Base-by-base conservation (phyloP, 352 stramenopile genomes). In the Phytophthora constricta region DNA sequence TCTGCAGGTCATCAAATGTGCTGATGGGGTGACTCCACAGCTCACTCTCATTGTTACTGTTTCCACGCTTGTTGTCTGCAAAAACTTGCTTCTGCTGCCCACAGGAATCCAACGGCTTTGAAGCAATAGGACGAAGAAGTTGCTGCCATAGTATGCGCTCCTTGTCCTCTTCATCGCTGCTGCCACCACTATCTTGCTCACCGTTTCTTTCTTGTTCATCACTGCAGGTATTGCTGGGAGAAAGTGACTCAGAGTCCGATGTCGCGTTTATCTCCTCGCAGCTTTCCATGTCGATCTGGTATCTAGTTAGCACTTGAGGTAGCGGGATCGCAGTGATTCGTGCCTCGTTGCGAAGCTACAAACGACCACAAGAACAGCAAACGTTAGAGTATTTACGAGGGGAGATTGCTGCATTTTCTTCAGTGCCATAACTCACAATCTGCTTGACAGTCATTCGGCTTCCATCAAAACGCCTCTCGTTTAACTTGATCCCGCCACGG, bases 401-500 rank as follows among this genome's bases (percentile, higher is more conserved):
- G 2, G 13, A 26, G 42, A 25, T 26, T 14, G 34, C 3, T 19
- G 4, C 16, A 2, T 19, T 47, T n/a, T 3, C 43, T 19, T 14
- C 8, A 51, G 11, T 20, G 17, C 4, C 1, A 22, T 34, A 10
- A n/a, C 46, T 33, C 68, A 83, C 77, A 58, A 89, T 73, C 70
- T 92, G 72, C 60, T 77, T 85, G 33, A 84, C 67, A 1, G 84
- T 92, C 81, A 90, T 87, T 33, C 81, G 77, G 50, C 77, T 90
- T 19, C 84, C 84, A 37, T 92, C 84, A 37, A 86, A 86, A 13
- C 69, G 61, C 2, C 75, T 68, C 31, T 70, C 31, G 22, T 54
- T 61, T 13, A 47, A n/a, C n/a, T n/a, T n/a, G n/a, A n/a, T 43
- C 45, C 25, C 33, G 3, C 19, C 25, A 5, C 17, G 27, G 28